Conservation (phyloP, 805 yeast species). For the Metschnikowia koreensis region DNA sequence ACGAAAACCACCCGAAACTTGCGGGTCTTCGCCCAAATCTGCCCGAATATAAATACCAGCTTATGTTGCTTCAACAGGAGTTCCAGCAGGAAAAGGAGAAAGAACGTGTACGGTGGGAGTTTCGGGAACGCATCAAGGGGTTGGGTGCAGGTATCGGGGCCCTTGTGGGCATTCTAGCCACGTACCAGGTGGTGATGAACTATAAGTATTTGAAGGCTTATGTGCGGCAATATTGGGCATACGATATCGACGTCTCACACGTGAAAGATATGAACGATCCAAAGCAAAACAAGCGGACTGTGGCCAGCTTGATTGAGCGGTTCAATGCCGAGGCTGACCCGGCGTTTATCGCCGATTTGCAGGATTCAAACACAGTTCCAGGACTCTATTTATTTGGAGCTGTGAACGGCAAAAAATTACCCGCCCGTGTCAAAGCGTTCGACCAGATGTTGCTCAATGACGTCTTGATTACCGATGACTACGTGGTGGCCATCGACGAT, state of each 20-base stretch:
- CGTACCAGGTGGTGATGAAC: constrained; percentile 43
- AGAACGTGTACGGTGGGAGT: constrained; percentile 33
- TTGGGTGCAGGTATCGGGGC: constrained; percentile 41
- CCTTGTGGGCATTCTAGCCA: constrained; percentile 39
- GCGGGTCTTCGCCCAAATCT: constrained; percentile 27
- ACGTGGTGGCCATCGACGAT: constrained; percentile 58
- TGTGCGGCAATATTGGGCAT: constrained; percentile 31
- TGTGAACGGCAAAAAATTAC: constrained; percentile 40
- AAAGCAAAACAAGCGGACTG: constrained; percentile 26
- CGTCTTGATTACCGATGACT: constrained; percentile 48
- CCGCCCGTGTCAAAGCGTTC: constrained; percentile 61
- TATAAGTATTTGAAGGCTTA: constrained; percentile 39
- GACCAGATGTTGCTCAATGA: constrained; percentile 58
- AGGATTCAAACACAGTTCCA: constrained; percentile 24
- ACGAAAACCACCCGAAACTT: constrained; percentile 27
- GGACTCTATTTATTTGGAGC: constrained; percentile 41
- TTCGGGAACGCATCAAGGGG: constrained; percentile 45
- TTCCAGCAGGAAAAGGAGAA: constrained; percentile 25
- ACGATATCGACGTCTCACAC: constrained; percentile 39
- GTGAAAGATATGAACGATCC: constrained; percentile 35
- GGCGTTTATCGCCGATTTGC: constrained; percentile 19
- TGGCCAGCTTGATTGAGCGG: constrained; percentile 26
- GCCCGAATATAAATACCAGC: constrained; percentile 37
- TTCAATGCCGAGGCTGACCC: constrained; percentile 24
- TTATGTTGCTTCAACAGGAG: constrained; percentile 28